These are phyloP conservation scores for Fonsecaea nubica DNA, from an alignment of 2,329 filamentous ascomycete species.

Conservation along the genomic window DNA sequence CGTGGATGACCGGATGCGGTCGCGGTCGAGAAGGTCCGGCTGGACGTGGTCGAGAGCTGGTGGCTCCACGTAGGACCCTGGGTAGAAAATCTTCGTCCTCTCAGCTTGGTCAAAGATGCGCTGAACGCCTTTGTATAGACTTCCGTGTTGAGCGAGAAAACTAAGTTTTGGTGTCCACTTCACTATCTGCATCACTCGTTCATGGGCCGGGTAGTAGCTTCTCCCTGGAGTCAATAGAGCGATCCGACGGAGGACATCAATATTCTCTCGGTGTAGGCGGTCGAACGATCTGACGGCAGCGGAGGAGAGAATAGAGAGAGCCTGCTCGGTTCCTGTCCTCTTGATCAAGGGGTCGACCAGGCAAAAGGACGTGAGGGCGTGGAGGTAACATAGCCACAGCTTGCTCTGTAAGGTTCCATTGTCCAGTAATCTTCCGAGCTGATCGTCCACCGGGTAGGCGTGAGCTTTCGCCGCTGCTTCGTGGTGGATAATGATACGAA, in stretches of 20 bases:
- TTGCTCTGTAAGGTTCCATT: conserved; percentile 33
- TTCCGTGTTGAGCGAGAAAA: conserved; percentile 55
- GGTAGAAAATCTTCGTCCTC: neutral
- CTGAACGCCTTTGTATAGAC: conserved; percentile 48
- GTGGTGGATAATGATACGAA: conserved; percentile 3
- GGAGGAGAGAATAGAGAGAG: conserved; percentile 40
- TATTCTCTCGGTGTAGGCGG: neutral
- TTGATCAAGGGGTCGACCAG: conserved; percentile 46
- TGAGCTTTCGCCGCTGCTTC: conserved; percentile 3
- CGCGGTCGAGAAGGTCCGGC: conserved; percentile 40
- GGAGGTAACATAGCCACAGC: conserved; percentile 44
- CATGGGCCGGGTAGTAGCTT: neutral
- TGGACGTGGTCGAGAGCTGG: conserved; percentile 29
- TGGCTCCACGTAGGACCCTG: neutral
- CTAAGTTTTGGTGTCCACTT: conserved; percentile 51
- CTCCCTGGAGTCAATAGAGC: conserved; percentile 3
- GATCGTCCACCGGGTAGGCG: conserved; percentile 38
- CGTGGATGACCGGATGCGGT: conserved; percentile 44
- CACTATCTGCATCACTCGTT: conserved; percentile 57
- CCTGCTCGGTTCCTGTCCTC: conserved; percentile 44
- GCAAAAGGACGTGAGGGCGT: conserved; percentile 48
- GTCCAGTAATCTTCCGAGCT: conserved; percentile 34
- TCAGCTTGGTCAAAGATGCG: conserved; percentile 48
- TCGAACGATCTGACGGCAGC: conserved; percentile 21
- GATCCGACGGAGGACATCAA: conserved; percentile 4